Conservation (phyloP, 805 yeast species). For the Yamadazyma takamatsuzukensis region DNA sequence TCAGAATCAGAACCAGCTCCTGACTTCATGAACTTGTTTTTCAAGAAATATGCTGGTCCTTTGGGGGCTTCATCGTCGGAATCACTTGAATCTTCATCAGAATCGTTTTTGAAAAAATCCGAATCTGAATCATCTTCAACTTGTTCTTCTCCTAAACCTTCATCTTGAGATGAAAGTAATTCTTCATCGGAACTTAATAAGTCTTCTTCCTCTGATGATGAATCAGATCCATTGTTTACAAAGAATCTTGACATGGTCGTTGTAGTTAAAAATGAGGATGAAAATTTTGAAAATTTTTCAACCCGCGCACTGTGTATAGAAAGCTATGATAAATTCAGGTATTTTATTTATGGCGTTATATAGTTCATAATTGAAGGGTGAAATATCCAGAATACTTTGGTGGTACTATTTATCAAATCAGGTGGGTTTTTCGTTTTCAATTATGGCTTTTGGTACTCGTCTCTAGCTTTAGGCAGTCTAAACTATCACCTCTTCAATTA, state of each 20-base stretch:
- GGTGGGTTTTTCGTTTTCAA: no score
- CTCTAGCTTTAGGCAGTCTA: no score
- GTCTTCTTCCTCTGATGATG: slow-evolving; percentile 51
- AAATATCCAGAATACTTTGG: no score
- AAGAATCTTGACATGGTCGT: slow-evolving; percentile 85
- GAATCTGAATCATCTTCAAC: slow-evolving; percentile 34
- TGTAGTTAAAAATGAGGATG: background rate
- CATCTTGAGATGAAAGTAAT: slow-evolving; percentile 44
- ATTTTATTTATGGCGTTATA: no score
- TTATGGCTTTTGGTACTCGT: no score
- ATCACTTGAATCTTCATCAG: slow-evolving; percentile 32
- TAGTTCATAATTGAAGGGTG: no score
- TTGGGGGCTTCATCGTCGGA: slow-evolving; percentile 31
- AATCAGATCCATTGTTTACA: slow-evolving; percentile 57
- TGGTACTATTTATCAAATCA: no score
- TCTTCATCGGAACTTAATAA: slow-evolving; percentile 55
- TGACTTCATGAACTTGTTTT: slow-evolving; percentile 45
- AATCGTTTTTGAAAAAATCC: slow-evolving; percentile 7
- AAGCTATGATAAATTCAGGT: no score
- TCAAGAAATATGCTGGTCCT: slow-evolving; percentile 56
- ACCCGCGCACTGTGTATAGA: no score
- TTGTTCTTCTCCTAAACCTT: slow-evolving; percentile 35
- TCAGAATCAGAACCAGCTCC: slow-evolving; percentile 39
- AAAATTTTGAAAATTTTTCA: no score
- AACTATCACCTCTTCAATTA: no score